These are phyloP conservation scores for Albatrellus ellisii DNA, from an alignment of 768 basidiomycete genomes.

Conservation along the genomic window DNA sequence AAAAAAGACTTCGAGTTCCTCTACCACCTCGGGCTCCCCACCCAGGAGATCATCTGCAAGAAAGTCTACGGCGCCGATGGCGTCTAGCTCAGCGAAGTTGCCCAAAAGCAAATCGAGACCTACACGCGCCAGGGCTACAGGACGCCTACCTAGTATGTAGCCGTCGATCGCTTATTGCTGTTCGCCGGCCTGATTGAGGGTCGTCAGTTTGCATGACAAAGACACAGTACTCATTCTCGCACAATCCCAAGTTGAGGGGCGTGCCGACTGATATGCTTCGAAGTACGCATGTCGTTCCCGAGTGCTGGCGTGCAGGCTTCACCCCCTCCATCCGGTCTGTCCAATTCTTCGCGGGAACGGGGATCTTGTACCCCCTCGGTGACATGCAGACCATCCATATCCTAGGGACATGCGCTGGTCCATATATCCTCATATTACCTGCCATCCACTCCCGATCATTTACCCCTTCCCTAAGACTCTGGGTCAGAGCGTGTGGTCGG, in stretches of 20 bases:
- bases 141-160: conserved; percentile 58
- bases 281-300: no score
- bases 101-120: conserved; percentile 73
- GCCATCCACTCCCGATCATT: conserved; percentile 7
- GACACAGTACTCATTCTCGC: conserved; percentile 98
- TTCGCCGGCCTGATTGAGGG: conserved; percentile 7
- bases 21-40: conserved; percentile 72
- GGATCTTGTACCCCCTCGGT: conserved; percentile 89
- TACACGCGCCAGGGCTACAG: conserved; percentile 87
- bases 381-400: conserved; percentile 99
- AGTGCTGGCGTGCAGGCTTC: conserved; percentile 45
- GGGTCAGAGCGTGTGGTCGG: conserved; percentile 75
- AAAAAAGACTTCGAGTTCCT: no score
- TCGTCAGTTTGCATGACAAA: conserved; percentile 86
- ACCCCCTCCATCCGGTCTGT: conserved; percentile 85
- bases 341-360: conserved; percentile 81
- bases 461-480: conserved; percentile 29
- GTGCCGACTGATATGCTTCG: conserved; percentile 60
- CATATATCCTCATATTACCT: conserved; percentile 7
- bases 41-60: conserved; percentile 74
- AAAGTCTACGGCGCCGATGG: conserved; percentile 93
- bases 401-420: conserved; percentile 80
- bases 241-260: conserved; percentile 83
- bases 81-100: conserved; percentile 75
- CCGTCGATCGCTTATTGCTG: neutral